Evolutionary conservation across 1,284 basidiomycete species (phyloP).

Genomic region (Leccinum griseonigrum): DNA sequence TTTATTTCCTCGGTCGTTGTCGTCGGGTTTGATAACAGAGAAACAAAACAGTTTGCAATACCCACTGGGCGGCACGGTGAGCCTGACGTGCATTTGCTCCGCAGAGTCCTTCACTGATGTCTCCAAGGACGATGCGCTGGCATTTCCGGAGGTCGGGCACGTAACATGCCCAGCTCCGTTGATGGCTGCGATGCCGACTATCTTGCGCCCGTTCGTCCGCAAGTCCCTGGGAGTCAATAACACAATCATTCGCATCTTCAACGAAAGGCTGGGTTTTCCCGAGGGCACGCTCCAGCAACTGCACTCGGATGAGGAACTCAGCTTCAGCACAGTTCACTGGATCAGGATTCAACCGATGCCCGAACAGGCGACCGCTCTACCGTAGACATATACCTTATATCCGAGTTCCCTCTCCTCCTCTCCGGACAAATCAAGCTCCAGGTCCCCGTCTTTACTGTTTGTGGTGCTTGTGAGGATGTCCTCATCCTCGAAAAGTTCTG

Average conservation of each 20-base stretch:
- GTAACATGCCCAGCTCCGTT: not conserved
- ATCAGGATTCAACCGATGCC: not conserved
- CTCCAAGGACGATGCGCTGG: not conserved
- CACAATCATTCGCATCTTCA: not conserved
- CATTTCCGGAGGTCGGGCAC: not conserved
- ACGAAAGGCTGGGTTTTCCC: not conserved
- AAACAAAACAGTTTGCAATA: conserved; percentile 30
- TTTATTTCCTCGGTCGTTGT: not conserved
- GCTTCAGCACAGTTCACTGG: not conserved
- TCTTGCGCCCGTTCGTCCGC: not conserved
- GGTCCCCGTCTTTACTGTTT: conserved; percentile 94
- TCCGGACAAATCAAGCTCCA: conserved; percentile 85
- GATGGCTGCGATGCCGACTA: not conserved
- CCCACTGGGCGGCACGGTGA: conserved; percentile 28
- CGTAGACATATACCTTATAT: conserved; percentile 73
- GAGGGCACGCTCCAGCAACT: not conserved
- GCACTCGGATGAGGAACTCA: not conserved
- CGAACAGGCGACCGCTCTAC: conserved; percentile 47
- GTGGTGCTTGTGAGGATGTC: conserved; percentile 98
- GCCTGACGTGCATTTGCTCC: not conserved
- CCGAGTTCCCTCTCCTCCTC: conserved; percentile 92
- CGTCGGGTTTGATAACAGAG: not conserved
- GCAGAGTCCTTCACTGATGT: not conserved
- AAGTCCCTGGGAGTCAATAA: not conserved
- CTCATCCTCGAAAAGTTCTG: conserved; percentile 91